These are phyloP conservation scores for Ustilago nuda DNA, from an alignment of 1,284 basidiomycete genomes.

Conservation along the genomic window DNA sequence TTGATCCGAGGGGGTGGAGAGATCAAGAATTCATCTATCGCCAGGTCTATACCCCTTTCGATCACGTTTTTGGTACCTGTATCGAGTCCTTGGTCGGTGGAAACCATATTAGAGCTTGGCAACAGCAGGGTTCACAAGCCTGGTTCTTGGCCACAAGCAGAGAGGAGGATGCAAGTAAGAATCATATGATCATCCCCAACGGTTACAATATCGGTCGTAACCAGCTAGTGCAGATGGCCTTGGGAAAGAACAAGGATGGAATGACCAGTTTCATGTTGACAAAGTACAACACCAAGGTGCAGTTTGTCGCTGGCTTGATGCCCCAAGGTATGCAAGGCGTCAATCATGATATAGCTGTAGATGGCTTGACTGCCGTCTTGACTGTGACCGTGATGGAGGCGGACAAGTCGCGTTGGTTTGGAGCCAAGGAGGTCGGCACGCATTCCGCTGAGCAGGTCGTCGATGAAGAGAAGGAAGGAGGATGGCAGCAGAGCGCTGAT, in stretches of 20 bases:
- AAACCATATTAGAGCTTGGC: constrained; percentile 81
- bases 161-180: constrained; percentile 46
- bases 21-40: constrained; percentile 59
- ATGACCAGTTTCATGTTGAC: constrained; percentile 52
- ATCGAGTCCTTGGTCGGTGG: constrained; percentile 86
- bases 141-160: constrained; percentile 79
- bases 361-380: constrained; percentile 58
- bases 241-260: constrained; percentile 35
- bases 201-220: constrained; percentile 74
- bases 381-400: constrained; percentile 41
- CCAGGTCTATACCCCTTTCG: constrained; percentile 53
- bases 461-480: background rate
- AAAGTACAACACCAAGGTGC: constrained; percentile 73
- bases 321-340: constrained; percentile 73
- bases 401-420: constrained; percentile 11
- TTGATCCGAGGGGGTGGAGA: constrained; percentile 48
- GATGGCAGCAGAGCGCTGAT: background rate
- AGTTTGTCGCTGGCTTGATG: constrained; percentile 74
- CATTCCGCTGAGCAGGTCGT: background rate
- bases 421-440: background rate
- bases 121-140: constrained; percentile 74
- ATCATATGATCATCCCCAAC: constrained; percentile 56
- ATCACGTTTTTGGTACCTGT: constrained; percentile 57
- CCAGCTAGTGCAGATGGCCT: constrained; percentile 72
- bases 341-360: constrained; percentile 70